Percentiles rank a stretch among this genome's conserved stretches.
phyloP scores from a whole-genome alignment of 192 early-diverging fungal species.

The Coemansia sp. region DNA sequence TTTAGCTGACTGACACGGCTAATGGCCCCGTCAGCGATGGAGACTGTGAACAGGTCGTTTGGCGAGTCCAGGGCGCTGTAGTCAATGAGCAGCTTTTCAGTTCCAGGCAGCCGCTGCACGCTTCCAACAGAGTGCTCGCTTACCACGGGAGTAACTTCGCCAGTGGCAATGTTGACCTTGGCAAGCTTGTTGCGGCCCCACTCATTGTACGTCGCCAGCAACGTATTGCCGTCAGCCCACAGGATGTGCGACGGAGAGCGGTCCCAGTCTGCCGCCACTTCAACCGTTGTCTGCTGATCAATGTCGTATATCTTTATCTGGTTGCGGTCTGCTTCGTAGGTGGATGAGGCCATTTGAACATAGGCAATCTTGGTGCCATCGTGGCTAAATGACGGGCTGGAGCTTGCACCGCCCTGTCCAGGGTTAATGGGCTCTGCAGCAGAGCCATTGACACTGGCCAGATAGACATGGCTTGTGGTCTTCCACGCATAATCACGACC shows the following conservation, averaged over 20 bases:
- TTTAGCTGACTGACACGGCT: conserved; percentile 47
- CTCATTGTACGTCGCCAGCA: conserved; percentile 65
- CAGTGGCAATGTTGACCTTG: conserved; percentile 53
- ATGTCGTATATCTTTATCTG: conserved; percentile 59
- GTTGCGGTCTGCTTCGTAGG: conserved; percentile 78
- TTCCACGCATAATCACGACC: conserved; percentile 66
- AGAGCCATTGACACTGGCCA: conserved; percentile 53
- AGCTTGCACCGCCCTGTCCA: conserved; percentile 56
- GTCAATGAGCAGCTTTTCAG: conserved; percentile 44
- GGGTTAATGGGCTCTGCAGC: conserved; percentile 45
- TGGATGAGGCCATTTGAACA: conserved; percentile 65
- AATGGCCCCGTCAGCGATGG: conserved; percentile 26
- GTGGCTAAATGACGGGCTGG: conserved; percentile 59
- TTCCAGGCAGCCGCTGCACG: conserved; percentile 39
- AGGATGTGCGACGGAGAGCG: conserved; percentile 54
- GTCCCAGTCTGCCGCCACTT: conserved; percentile 60
- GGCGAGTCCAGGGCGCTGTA: conserved; percentile 55
- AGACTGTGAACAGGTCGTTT: conserved; percentile 49
- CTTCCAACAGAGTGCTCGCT: conserved; percentile 48
- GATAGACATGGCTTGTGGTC: conserved; percentile 69
- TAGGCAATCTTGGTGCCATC: conserved; percentile 66
- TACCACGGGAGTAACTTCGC: conserved; percentile 49
- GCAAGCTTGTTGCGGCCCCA: conserved; percentile 62
- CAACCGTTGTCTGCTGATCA: conserved; percentile 22
- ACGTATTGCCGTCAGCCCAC: conserved; percentile 53